These are phyloP conservation scores for Naganishia albida DNA, from an alignment of 1,284 basidiomycete species.

Conservation along the genomic window DNA sequence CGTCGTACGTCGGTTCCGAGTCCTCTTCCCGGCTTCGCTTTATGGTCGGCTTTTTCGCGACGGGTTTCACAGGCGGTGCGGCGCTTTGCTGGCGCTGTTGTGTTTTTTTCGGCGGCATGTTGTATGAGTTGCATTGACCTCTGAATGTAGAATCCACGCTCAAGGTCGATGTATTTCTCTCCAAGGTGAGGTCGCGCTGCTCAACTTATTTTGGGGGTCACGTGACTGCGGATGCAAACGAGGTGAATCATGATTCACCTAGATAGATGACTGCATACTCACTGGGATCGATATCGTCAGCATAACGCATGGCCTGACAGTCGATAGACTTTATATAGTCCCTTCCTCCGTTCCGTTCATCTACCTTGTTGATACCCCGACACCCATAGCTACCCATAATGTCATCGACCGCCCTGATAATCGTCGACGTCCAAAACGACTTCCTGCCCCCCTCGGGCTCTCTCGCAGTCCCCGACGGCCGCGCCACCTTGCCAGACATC, in stretches of 20 bases:
- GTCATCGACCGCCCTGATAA: slow-evolving; percentile 55
- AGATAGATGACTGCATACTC: too few species aligned
- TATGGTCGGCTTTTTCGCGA: not conserved
- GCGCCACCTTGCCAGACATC: slow-evolving; percentile 58
- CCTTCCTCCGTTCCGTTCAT: not conserved
- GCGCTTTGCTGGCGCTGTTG: not conserved
- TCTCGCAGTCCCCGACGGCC: slow-evolving; percentile 60
- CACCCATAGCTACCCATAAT: not conserved
- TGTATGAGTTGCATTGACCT: not conserved
- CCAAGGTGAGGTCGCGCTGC: not conserved
- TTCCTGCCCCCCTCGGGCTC: slow-evolving; percentile 65
- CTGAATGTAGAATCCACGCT: not conserved
- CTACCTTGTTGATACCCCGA: not conserved
- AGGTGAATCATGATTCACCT: not conserved
- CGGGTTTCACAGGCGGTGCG: not conserved
- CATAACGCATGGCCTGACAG: not conserved
- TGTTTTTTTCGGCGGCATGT: slow-evolving; percentile 17
- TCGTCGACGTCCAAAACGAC: slow-evolving; percentile 67
- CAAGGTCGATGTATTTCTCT: not conserved
- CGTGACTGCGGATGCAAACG: not conserved
- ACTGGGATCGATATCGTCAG: not conserved
- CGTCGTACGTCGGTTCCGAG: not conserved
- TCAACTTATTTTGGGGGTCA: not conserved
- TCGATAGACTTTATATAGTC: not conserved
- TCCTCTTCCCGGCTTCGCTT: slow-evolving; percentile 27